Percentiles rank a stretch among this genome's conserved stretches.
phyloP scores from a whole-genome alignment of 2,329 filamentous ascomycete species.

The Fusarium sp. region DNA sequence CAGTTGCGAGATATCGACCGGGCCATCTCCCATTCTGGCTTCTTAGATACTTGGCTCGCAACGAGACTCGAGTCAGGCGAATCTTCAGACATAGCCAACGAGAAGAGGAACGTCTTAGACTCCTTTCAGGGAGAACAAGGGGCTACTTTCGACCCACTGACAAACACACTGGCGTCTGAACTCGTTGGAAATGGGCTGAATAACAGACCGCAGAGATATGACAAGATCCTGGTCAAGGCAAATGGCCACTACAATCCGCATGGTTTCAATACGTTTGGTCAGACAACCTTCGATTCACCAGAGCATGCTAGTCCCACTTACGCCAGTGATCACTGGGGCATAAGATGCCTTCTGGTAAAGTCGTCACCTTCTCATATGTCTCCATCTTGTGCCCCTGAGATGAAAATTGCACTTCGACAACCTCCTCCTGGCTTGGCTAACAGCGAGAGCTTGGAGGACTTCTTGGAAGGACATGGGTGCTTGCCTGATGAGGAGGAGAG shows the following conservation, averaged over 20 bases:
- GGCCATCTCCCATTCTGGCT: conserved; percentile 54
- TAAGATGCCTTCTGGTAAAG: conserved; percentile 55
- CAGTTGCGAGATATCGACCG: conserved; percentile 58
- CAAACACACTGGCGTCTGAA: conserved; percentile 64
- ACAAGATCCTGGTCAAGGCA: conserved; percentile 65
- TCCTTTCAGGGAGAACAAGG: conserved; percentile 68
- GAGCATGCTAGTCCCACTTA: conserved; percentile 28
- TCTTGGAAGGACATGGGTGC: conserved; percentile 50
- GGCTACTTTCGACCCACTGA: conserved; percentile 69
- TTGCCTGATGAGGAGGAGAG: conserved; percentile 60
- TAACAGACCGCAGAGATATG: conserved; percentile 71
- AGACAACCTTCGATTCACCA: conserved; percentile 2
- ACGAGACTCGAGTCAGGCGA: conserved; percentile 56
- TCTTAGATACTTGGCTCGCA: conserved; percentile 63
- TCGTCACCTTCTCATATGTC: background rate
- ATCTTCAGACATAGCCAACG: conserved; percentile 42
- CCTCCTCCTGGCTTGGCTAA: conserved; percentile 46
- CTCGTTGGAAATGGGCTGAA: conserved; percentile 58
- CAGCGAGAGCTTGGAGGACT: conserved; percentile 48
- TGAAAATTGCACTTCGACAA: conserved; percentile 43
- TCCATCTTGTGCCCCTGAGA: background rate
- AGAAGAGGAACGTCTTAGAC: conserved; percentile 45
- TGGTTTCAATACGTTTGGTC: conserved; percentile 68
- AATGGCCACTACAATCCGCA: conserved; percentile 48
- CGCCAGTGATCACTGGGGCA: conserved; percentile 68